Evolutionary conservation across 2,329 filamentous ascomycete genomes (phyloP), one percentile per base, ranked within the genome.

Genomic region (Nannizziopsis barbatae): DNA sequence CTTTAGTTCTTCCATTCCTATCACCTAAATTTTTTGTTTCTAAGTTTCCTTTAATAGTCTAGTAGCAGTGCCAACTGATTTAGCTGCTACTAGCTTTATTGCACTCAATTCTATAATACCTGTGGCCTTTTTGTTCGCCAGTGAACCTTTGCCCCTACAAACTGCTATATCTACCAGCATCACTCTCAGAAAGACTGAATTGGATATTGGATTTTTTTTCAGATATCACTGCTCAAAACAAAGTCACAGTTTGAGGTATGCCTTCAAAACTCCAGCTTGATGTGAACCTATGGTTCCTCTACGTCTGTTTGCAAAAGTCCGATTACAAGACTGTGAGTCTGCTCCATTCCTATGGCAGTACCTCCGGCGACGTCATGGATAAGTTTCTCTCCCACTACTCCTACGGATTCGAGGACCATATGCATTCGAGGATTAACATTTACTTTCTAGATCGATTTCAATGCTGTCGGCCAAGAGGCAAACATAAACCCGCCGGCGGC

Each of bases 211-310:
- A 45, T 17, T 11, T 14, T 2, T 38, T 3, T 37, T 38, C 8
- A 40, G 32, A 30, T 17, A 14, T 37, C 14, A 33, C 33, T 33
- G n/a, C 8, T 27, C 31, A 30, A 17, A 18, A 20, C 15, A 45
- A 12, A 30, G 12, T 27, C 11, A 10, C 5, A 11, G 15, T 11
- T 53, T 43, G 47, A 52, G 51, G 50, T 41, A 69, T 69, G 67
- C 61, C 65, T 43, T 62, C 63, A 12, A 66, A 65, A 49, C 60
- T 63, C 17, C 62, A 65, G 50, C 55, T 64, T 3, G 65, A 69
- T 40, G 63, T 65, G 45, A 66, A 63, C 49, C 55, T 69, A 22
- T 60, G 61, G 55, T 71, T 72, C 51, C 60, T 72, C 20, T 71
- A 67, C 54, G 58, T 64, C 27, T 71, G 66, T 52, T 56, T 71